Conservation (phyloP, 169 alveolate species). For the Plasmodium coatneyi region DNA sequence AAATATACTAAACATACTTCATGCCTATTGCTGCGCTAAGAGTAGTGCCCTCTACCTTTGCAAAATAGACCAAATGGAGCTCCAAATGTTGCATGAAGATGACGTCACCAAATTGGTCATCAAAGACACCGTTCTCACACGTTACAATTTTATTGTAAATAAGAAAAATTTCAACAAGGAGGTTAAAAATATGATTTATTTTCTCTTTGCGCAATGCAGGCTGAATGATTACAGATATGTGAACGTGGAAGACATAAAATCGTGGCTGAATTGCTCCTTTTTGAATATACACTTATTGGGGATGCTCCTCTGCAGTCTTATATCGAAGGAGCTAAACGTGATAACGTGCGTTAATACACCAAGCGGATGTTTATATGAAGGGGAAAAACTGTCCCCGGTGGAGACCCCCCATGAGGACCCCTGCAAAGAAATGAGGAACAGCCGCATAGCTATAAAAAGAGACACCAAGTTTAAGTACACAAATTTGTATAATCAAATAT, state of each 20-base stretch:
- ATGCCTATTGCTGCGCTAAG: conserved; percentile 23
- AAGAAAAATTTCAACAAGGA: background rate
- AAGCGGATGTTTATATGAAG: background rate
- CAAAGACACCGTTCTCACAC: background rate
- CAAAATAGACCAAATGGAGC: conserved; percentile 4
- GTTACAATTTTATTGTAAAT: conserved; percentile 38
- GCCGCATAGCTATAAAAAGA: conserved; percentile 2
- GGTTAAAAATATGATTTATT: conserved; percentile 49
- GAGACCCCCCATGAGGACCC: background rate
- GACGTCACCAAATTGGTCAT: background rate
- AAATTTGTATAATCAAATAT: conserved; percentile 43
- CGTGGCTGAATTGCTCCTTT: conserved; percentile 30
- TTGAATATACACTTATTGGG: conserved; percentile 55
- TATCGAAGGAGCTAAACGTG: conserved; percentile 35
- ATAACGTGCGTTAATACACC: background rate
- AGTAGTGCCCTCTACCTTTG: background rate
- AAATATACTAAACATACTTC: conserved; percentile 58
- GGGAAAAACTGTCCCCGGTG: background rate
- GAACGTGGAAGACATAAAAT: conserved; percentile 17
- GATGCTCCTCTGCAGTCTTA: conserved; percentile 26
- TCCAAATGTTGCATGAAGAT: background rate
- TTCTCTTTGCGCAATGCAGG: conserved; percentile 32
- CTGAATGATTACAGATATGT: conserved; percentile 47
- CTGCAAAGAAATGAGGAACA: background rate
- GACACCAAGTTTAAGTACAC: background rate